Evolutionary conservation across 2,329 filamentous ascomycete genomes (phyloP).

Genomic region (Dothideomycetes sp.): DNA sequence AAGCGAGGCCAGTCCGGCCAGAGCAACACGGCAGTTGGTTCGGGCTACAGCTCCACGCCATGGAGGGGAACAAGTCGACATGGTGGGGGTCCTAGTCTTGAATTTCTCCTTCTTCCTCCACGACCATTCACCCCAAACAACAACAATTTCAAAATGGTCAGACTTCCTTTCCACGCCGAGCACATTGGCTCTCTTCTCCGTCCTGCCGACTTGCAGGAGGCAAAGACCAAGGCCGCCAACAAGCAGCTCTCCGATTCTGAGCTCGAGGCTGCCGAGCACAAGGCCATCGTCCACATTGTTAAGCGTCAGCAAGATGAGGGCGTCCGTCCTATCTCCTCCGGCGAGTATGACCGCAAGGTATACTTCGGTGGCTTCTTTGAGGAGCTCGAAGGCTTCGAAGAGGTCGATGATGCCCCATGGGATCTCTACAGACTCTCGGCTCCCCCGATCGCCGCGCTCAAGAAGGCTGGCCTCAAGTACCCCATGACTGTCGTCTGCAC

Average conservation of each 20-base stretch:
- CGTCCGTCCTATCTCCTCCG: constrained; percentile 56
- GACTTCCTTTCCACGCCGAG: constrained; percentile 60
- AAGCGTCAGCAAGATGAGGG: constrained; percentile 55
- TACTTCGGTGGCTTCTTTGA: constrained; percentile 32
- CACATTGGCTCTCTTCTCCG: constrained; percentile 65
- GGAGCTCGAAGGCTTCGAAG: constrained; percentile 30
- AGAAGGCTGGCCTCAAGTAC: constrained; percentile 31
- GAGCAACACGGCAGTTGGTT: constrained; percentile 5
- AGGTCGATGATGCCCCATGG: constrained; percentile 29
- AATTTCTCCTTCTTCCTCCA: neutral
- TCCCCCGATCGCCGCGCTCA: constrained; percentile 29
- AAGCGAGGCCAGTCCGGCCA: constrained; percentile 4
- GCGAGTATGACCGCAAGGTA: constrained; percentile 50
- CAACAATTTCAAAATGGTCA: constrained; percentile 11
- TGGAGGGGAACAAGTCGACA: constrained; percentile 8
- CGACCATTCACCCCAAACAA: neutral
- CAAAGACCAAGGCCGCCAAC: constrained; percentile 48
- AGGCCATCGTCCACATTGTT: constrained; percentile 56
- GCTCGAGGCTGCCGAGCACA: constrained; percentile 54
- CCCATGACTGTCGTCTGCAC: constrained; percentile 30
- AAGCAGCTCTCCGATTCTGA: constrained; percentile 46
- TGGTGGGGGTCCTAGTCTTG: neutral
- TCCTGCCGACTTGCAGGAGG: constrained; percentile 51
- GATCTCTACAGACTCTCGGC: constrained; percentile 27
- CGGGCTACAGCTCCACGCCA: neutral